Base-by-base conservation (phyloP, 805 yeast species). In the Candida yuanshanica region DNA sequence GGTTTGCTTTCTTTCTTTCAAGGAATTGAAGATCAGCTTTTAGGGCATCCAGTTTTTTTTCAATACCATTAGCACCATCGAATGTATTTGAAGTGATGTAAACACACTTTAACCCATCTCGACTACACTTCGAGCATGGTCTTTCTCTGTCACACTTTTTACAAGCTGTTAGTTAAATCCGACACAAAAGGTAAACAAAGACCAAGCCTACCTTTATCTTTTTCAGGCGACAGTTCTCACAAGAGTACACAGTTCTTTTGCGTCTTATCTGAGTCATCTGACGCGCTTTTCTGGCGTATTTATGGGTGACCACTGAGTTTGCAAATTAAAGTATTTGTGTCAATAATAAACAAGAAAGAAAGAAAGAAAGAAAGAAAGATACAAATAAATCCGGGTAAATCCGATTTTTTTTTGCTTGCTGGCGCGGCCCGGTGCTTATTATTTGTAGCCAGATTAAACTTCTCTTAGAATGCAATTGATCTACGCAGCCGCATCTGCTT, bases 161-260 rank as follows among this genome's bases (percentile, higher is more conserved):
- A 18, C 12, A 8, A 17, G 8, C 11, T 31, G 22, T 31, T 18
- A 31, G 34, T 31, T 10, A 23, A 23, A 11, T 9, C 8, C 8
- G 14, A 4, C 14, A 13, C 14, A 31, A 17, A 3, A 18, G 22
- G 21, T 4, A 3, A 12, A 5, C n/a, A 31, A 31, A 10, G 9
- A 4, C 22, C n/a, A 5, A 7, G 18, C 34, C 9, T 31, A 31
- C 34, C 22, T 37, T 40, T n/a, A 43, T 33, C 33, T 43, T 43
- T 23, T 37, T 43, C 5, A 29, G 17, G 12, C 46, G 46, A 12
- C 46, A 43, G 18, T 39, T 37, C 17, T 39, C 43, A 12, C 46
- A 43, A 5, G 46, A 43, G 32, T 43, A 43, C 5, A 43, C 41
- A 1, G 37, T 31, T 31, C 46, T 35, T 12, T 36, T 38, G 21